Conservation (phyloP, 257 asterid species). For the Rubia yunnanensis region DNA sequence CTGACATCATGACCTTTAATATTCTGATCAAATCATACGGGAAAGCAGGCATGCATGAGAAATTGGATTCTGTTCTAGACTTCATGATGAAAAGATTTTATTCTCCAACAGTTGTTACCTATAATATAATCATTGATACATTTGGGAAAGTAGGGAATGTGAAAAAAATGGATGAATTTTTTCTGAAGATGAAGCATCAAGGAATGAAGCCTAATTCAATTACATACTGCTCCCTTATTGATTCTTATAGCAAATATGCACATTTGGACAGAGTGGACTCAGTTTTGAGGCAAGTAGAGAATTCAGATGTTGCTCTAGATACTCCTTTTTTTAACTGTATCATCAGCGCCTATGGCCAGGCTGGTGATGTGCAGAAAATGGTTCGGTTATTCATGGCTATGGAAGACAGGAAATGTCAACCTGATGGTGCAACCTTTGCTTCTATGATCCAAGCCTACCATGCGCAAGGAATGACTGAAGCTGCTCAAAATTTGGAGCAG, state of each 20-base stretch:
- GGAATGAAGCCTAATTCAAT: conserved; percentile 78
- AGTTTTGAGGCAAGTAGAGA: conserved; percentile 68
- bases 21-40: conserved; percentile 65
- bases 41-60: conserved; percentile 38
- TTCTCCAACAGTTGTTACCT: conserved; percentile 66
- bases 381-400: conserved; percentile 52
- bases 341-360: conserved; percentile 66
- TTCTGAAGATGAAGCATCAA: conserved; percentile 73
- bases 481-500: conserved; percentile 51
- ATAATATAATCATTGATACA: conserved; percentile 60
- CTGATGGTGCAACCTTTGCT: conserved; percentile 59
- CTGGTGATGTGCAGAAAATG: conserved; percentile 65
- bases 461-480: conserved; percentile 55
- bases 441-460: conserved; percentile 60
- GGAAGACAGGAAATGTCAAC: conserved; percentile 59
- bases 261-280: conserved; percentile 49
- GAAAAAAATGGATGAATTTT: conserved; percentile 64
- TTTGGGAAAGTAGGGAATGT: conserved; percentile 67
- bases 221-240: conserved; percentile 69
- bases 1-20: conserved; percentile 74
- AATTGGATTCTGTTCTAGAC: conserved; percentile 62
- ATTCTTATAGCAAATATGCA: conserved; percentile 65
- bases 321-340: conserved; percentile 69
- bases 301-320: conserved; percentile 70
- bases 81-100: conserved; percentile 72